Evolutionary conservation across 2,329 filamentous ascomycete genomes (phyloP).

Genomic region (Trichoderma breve): DNA sequence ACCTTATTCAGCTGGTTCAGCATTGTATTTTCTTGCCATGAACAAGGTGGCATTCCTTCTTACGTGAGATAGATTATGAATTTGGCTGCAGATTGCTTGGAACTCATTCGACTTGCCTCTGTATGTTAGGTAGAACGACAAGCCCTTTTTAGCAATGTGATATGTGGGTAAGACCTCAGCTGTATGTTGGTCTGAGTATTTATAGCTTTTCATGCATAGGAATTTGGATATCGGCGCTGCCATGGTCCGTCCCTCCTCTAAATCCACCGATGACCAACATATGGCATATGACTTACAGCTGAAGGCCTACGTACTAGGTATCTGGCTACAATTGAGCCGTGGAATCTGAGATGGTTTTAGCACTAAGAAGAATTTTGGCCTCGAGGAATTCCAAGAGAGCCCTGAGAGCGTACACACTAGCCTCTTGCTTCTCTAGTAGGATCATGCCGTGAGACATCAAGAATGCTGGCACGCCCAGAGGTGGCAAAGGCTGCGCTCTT

Average conservation of each 20-base stretch:
- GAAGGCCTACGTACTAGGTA: neutral
- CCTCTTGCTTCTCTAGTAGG: neutral
- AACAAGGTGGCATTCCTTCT: neutral
- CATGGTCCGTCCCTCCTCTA: neutral
- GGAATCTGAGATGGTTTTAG: neutral
- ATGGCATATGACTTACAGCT: neutral
- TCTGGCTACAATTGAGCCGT: neutral
- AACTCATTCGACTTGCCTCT: neutral
- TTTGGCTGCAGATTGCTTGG: neutral
- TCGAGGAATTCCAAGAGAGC: neutral
- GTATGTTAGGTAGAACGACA: neutral
- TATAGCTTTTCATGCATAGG: neutral
- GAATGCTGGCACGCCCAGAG: constrained; percentile 18
- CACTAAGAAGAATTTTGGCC: neutral
- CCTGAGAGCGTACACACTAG: neutral
- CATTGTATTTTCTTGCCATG: neutral
- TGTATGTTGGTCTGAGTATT: neutral
- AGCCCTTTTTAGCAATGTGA: neutral
- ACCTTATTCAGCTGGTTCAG: neutral
- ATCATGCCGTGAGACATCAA: constrained; percentile 27
- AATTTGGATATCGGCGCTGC: neutral
- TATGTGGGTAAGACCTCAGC: neutral
- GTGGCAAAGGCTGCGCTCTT: constrained; percentile 25
- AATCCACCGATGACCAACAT: neutral
- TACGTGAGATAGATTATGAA: neutral